These are phyloP conservation scores for Penicillium sp. DNA, from an alignment of 2,329 filamentous ascomycete species.

Conservation along the genomic window DNA sequence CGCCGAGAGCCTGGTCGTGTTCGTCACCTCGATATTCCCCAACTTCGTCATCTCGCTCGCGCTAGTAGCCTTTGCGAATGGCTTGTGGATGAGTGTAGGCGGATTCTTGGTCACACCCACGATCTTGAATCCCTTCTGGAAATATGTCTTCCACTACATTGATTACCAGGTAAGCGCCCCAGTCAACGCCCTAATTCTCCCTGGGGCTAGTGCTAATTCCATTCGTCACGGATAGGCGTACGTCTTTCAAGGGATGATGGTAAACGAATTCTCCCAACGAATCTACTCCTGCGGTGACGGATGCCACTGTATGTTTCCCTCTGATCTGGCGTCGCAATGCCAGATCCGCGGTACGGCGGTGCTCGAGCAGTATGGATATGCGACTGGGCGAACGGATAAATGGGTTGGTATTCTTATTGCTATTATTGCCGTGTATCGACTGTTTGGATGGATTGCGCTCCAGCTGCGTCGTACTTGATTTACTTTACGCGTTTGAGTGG, in stretches of 20 bases:
- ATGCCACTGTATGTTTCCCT: constrained; percentile 73
- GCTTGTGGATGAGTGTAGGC: constrained; percentile 83
- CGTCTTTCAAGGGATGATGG: constrained; percentile 91
- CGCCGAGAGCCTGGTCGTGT: constrained; percentile 78
- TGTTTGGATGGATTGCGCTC: constrained; percentile 68
- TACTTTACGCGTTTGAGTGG: background rate
- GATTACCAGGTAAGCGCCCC: constrained; percentile 66
- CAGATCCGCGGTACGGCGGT: constrained; percentile 72
- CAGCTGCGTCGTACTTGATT: constrained; percentile 15
- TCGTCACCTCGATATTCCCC: constrained; percentile 71
- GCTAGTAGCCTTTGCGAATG: constrained; percentile 81
- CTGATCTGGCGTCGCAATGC: constrained; percentile 63
- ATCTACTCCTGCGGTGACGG: constrained; percentile 62
- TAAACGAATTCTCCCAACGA: constrained; percentile 74
- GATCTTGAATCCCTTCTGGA: constrained; percentile 79
- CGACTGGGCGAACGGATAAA: constrained; percentile 62
- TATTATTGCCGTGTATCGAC: constrained; percentile 72
- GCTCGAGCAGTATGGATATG: constrained; percentile 69
- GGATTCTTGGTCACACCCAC: constrained; percentile 77
- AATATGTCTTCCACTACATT: constrained; percentile 85
- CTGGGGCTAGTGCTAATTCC: background rate
- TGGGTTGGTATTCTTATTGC: constrained; percentile 77
- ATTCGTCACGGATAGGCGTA: constrained; percentile 53
- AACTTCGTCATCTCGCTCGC: constrained; percentile 80
- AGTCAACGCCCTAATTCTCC: no score